Percentiles rank a stretch among this genome's conserved stretches.
phyloP scores from a whole-genome alignment of 2,329 filamentous ascomycete species.

The Erysiphe neolycopersici region DNA sequence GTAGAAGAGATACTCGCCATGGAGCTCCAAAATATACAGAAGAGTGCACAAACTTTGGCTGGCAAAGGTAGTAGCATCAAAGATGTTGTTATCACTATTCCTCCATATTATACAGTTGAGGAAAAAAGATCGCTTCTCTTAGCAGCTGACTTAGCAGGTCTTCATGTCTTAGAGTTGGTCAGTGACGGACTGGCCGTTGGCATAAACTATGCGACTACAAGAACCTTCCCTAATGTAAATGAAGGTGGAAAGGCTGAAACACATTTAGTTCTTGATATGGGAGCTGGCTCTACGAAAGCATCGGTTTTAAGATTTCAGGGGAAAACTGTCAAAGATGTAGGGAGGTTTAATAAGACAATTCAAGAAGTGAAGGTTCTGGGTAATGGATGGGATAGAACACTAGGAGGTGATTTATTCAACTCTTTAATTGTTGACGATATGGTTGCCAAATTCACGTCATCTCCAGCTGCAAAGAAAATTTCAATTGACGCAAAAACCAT shows the following conservation, averaged over 20 bases:
- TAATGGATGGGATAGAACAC: conserved; percentile 62
- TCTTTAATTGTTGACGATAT: conserved; percentile 74
- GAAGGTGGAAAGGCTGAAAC: conserved; percentile 70
- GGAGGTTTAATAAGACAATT: conserved; percentile 84
- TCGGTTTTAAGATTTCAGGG: conserved; percentile 77
- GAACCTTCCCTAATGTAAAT: conserved; percentile 64
- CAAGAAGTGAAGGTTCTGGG: conserved; percentile 85
- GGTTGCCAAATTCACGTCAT: conserved; percentile 49
- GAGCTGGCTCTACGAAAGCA: conserved; percentile 77
- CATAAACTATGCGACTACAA: conserved; percentile 77
- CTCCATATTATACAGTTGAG: conserved; percentile 68
- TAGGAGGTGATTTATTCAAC: conserved; percentile 79
- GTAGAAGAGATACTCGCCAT: conserved; percentile 90
- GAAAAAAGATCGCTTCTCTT: conserved; percentile 69
- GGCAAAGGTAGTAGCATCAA: conserved; percentile 47
- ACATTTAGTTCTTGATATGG: conserved; percentile 93
- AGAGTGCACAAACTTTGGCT: conserved; percentile 64
- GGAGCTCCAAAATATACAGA: conserved; percentile 76
- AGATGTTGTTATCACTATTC: conserved; percentile 70
- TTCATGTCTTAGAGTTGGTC: conserved; percentile 63
- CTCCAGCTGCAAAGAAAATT: conserved; percentile 36
- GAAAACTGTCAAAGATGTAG: conserved; percentile 67
- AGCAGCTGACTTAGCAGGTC: conserved; percentile 64
- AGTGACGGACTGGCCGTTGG: conserved; percentile 82
- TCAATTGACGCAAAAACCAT: conserved; percentile 35